Conservation (phyloP, 176 grass and related monocot species). For the Bonia amplexicaulis region DNA sequence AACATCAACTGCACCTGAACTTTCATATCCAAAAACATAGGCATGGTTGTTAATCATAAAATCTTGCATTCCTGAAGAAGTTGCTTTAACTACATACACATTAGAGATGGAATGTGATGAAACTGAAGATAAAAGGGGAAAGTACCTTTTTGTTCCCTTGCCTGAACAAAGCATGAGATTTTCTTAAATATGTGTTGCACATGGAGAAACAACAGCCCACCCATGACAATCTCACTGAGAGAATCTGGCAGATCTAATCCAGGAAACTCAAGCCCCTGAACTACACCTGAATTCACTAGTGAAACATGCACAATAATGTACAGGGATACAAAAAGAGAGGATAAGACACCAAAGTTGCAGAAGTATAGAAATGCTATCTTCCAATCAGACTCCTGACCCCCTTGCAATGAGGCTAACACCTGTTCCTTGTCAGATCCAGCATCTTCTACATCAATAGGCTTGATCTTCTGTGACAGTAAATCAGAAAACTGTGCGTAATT, state of each 20-base stretch:
- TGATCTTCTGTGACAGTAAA: slow-evolving; percentile 64
- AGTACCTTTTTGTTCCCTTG: slow-evolving; percentile 71
- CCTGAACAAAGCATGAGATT: slow-evolving; percentile 56
- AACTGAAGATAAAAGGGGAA: background rate
- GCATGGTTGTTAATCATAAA: background rate
- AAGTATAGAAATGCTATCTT: slow-evolving; percentile 72
- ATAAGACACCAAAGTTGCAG: slow-evolving; percentile 69
- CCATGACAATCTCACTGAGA: slow-evolving; percentile 68
- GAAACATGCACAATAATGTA: slow-evolving; percentile 70
- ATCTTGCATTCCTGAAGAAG: background rate
- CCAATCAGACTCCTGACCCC: slow-evolving; percentile 51
- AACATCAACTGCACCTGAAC: background rate
- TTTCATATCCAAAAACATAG: background rate
- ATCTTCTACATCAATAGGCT: slow-evolving; percentile 54
- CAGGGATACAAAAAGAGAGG: slow-evolving; percentile 54
- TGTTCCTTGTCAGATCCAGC: slow-evolving; percentile 54
- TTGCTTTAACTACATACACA: background rate
- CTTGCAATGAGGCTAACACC: slow-evolving; percentile 55
- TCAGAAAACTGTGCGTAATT: slow-evolving; percentile 66
- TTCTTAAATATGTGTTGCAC: slow-evolving; percentile 56
- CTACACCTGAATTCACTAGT: slow-evolving; percentile 33
- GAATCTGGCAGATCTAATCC: slow-evolving; percentile 95
- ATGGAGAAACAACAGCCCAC: slow-evolving; percentile 80
- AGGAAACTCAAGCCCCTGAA: slow-evolving; percentile 68
- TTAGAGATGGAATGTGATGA: slow-evolving; percentile 5